A percentile compares a stretch with the other conserved stretches of the same genome.
These are phyloP conservation scores for Colletotrichum incanum DNA, from an alignment of 2,329 filamentous ascomycete species.

Conservation along the genomic window DNA sequence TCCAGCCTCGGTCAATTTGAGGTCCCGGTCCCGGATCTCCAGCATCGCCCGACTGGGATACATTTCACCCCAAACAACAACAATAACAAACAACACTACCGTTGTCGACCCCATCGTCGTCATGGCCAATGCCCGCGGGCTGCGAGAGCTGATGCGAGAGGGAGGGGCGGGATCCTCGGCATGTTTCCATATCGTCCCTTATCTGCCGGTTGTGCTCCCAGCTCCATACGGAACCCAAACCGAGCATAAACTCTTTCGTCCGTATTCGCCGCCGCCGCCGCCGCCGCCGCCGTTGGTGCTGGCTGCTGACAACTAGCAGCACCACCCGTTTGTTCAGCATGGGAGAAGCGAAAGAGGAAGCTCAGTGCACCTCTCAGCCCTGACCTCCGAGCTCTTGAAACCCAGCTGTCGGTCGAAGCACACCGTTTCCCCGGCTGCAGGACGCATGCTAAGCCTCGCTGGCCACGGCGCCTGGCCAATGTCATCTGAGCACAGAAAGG, in stretches of 20 bases:
- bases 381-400: conserved; percentile 36
- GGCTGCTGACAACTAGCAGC: conserved; percentile 1
- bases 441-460: conserved; percentile 37
- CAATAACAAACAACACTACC: not conserved
- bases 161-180: conserved; percentile 38
- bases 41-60: not conserved
- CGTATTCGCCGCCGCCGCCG: conserved; percentile 8
- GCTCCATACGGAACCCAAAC: conserved; percentile 35
- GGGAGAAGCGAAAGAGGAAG: not conserved
- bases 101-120: not conserved
- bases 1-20: conserved; percentile 37
- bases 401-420: conserved; percentile 28
- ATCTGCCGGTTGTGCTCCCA: conserved; percentile 9
- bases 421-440: conserved; percentile 20
- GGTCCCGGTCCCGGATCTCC: conserved; percentile 25
- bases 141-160: conserved; percentile 16
- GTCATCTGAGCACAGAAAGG: conserved; percentile 26
- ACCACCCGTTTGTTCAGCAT: conserved; percentile 1
- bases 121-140: not conserved
- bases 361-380: conserved; percentile 22
- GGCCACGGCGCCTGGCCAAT: conserved; percentile 30
- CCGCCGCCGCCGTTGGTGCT: not conserved
- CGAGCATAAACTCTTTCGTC: conserved; percentile 35
- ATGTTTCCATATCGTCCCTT: conserved; percentile 16
- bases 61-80: not conserved